Evolutionary conservation across 805 yeast species (phyloP).

Genomic region (Kodamaea laetipori): DNA sequence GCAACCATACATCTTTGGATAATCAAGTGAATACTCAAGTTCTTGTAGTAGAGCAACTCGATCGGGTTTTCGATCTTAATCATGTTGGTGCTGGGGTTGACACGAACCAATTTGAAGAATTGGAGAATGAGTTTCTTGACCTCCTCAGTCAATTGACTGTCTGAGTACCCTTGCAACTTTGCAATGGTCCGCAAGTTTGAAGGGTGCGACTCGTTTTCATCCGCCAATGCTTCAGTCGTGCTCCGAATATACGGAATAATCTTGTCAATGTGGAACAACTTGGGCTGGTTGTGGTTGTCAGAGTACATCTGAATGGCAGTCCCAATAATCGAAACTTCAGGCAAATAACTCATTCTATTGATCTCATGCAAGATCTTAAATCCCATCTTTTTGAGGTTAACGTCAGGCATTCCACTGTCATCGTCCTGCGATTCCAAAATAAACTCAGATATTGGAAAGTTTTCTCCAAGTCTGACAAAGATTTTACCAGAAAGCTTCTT

Average conservation of each 20-base stretch:
- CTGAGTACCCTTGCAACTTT: slow-evolving; percentile 20
- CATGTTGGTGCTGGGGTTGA: slow-evolving; percentile 24
- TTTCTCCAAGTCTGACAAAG: slow-evolving; percentile 37
- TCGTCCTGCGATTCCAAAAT: slow-evolving; percentile 13
- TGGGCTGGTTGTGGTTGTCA: slow-evolving; percentile 22
- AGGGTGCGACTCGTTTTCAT: slow-evolving; percentile 23
- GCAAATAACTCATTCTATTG: slow-evolving; percentile 51
- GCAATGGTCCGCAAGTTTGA: slow-evolving; percentile 27
- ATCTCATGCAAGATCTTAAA: slow-evolving; percentile 55
- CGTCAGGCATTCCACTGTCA: slow-evolving; percentile 17
- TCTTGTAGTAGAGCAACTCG: slow-evolving; percentile 59
- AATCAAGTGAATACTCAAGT: slow-evolving; percentile 56
- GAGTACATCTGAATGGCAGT: slow-evolving; percentile 36
- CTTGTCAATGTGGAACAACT: slow-evolving; percentile 22
- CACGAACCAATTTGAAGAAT: slow-evolving; percentile 30
- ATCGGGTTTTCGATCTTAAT: slow-evolving; percentile 49
- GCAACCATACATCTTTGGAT: slow-evolving; percentile 53
- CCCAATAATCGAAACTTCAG: slow-evolving; percentile 58
- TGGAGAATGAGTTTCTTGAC: slow-evolving; percentile 28
- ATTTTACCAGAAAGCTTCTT: slow-evolving; percentile 38
- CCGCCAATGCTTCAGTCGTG: slow-evolving; percentile 22
- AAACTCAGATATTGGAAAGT: slow-evolving; percentile 32
- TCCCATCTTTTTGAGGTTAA: slow-evolving; percentile 51
- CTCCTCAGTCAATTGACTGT: slow-evolving; percentile 26
- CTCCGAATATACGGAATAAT: slow-evolving; percentile 34